These are phyloP conservation scores for Wickerhamomyces kurtzmanii DNA, from an alignment of 805 yeast species.

Conservation along the genomic window DNA sequence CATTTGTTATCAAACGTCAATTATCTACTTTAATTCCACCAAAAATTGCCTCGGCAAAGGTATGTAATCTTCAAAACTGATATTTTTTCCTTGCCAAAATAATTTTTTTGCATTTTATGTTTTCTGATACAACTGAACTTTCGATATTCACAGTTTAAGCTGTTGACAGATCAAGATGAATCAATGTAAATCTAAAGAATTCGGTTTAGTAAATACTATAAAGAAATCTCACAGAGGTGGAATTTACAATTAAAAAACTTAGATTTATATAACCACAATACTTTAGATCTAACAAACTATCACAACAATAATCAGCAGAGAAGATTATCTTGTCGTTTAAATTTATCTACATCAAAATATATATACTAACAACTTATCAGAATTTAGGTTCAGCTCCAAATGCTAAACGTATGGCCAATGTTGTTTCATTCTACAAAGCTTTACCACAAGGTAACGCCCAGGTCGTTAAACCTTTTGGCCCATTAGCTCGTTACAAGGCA, in stretches of 20 bases:
- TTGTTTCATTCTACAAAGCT: conserved; percentile 90
- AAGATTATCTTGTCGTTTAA: too few species aligned
- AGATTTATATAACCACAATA: too few species aligned
- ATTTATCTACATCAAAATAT: too few species aligned
- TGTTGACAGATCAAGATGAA: too few species aligned
- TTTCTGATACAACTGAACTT: background rate
- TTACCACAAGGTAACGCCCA: conserved; percentile 92
- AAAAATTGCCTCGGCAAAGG: conserved; percentile 93
- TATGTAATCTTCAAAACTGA: conserved; percentile 40
- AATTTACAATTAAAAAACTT: too few species aligned
- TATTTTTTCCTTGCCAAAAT: background rate
- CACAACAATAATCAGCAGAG: too few species aligned
- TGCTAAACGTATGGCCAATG: conserved; percentile 93
- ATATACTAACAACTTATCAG: conserved; percentile 26
- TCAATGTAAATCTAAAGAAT: too few species aligned
- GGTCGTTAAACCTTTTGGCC: conserved; percentile 56
- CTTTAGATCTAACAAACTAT: too few species aligned
- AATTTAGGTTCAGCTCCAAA: conserved; percentile 93
- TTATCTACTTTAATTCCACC: conserved; percentile 97
- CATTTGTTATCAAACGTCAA: conserved; percentile 83
- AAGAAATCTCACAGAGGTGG: too few species aligned
- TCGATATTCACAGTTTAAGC: too few species aligned
- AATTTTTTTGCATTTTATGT: background rate
- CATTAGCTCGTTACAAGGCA: conserved; percentile 72
- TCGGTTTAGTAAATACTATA: too few species aligned